Conservation (phyloP, 2,329 filamentous ascomycete genomes). For the Ophiostoma ips region DNA sequence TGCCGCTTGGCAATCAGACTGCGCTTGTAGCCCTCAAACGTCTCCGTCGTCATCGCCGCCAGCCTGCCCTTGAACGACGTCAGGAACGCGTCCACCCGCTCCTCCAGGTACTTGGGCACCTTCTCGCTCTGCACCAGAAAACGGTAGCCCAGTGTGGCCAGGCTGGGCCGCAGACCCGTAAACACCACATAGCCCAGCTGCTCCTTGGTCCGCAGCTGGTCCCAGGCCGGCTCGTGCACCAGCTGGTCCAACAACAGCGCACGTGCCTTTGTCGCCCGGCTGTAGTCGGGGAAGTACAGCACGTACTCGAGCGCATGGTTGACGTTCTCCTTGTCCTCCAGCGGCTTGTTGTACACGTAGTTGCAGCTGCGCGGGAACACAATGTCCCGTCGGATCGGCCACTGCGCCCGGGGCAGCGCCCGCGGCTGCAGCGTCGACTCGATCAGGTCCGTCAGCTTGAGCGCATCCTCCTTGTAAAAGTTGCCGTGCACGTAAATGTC, state of each 20-base stretch:
- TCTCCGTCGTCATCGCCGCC: constrained; percentile 61
- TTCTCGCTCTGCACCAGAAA: constrained; percentile 91
- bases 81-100: constrained; percentile 77
- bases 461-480: constrained; percentile 81
- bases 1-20: constrained; percentile 76
- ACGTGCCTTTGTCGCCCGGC: constrained; percentile 60
- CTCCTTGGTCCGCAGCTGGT: constrained; percentile 90
- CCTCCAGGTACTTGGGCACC: constrained; percentile 69
- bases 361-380: constrained; percentile 69
- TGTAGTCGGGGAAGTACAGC: constrained; percentile 55
- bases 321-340: constrained; percentile 80
- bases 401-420: constrained; percentile 60
- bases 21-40: constrained; percentile 84
- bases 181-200: constrained; percentile 96
- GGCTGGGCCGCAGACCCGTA: constrained; percentile 55
- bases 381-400: constrained; percentile 64
- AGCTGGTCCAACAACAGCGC: constrained; percentile 76
- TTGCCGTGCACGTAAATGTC: constrained; percentile 87
- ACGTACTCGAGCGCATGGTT: constrained; percentile 77
- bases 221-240: constrained; percentile 83
- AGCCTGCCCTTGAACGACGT: constrained; percentile 50
- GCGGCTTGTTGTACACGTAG: constrained; percentile 63
- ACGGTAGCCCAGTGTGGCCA: constrained; percentile 72
- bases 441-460: constrained; percentile 71
- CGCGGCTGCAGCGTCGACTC: constrained; percentile 65